Base-by-base conservation (phyloP, 2,329 filamentous ascomycete genomes). In the Ophiocordyceps camponoti-floridani region DNA sequence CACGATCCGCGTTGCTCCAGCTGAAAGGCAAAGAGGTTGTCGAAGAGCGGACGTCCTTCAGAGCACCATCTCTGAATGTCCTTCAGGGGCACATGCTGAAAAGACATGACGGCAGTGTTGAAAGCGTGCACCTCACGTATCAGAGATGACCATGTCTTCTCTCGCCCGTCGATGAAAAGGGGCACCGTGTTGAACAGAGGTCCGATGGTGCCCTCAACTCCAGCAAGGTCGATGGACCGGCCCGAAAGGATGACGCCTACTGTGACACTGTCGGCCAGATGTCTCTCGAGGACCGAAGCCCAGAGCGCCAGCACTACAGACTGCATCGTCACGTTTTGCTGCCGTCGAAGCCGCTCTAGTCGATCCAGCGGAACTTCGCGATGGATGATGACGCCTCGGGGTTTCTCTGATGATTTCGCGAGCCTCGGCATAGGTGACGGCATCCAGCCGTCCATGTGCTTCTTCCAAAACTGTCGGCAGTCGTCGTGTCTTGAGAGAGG, bases 131-230 rank as follows among this genome's bases (percentile, higher is more conserved):
- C 84, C 43, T 66, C 62, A 14, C 62, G 66, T 19, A 86, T 65
- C 1, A 86, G 58, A 0, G 73, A 67, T 1, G 62, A 56, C 76
- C 82, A 86, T 0, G 68, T 75, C 4, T 70, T 63, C 0, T 59
- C 54, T 0, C 58, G 49, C 7, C 72, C 50, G 6, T 63, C 55
- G 31, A 77, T 61, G 45, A 74, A 69, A 56, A 82, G 86, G 0
- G 88, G 86, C 1, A 95, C 65, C 0, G 87, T 94, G 56, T 95
- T 95, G 69, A 95, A 94, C 18, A 95, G 63, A 0, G 89, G 88
- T 0, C 88, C 89, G 40, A 91, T 72, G 1, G 84, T 74, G 19
- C 68, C 56, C 42, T 87, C 81, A 2, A 79, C 72, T 2, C 68
- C 67, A 8, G 79, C 70, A 12, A 86, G 62, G 40, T 83, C 74